Conservation (phyloP, 805 yeast genomes). For the Candida ortonii region DNA sequence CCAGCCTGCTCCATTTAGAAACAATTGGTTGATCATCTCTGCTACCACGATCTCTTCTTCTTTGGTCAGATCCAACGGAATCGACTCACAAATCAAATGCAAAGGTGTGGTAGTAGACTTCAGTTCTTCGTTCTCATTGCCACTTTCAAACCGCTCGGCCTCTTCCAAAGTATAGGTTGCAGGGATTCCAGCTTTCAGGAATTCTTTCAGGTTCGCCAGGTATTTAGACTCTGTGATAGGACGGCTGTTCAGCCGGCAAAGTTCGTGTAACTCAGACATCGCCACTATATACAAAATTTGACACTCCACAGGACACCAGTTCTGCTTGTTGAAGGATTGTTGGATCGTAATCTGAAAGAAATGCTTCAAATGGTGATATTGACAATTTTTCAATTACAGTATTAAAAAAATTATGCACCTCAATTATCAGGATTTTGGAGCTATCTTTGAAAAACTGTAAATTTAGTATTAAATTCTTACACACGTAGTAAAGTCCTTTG, state of each 20-base stretch:
- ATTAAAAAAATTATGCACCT: no score
- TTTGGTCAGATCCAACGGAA: conserved; percentile 38
- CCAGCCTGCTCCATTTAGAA: conserved; percentile 93
- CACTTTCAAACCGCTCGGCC: conserved; percentile 54
- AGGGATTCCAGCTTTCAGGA: conserved; percentile 66
- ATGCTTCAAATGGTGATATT: no score
- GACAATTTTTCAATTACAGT: no score
- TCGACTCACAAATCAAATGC: conserved; percentile 60
- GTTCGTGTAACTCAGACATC: conserved; percentile 74
- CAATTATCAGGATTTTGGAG: no score
- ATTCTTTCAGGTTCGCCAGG: conserved; percentile 42
- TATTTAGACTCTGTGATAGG: conserved; percentile 49
- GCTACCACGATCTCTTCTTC: conserved; percentile 46
- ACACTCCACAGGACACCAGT: no score
- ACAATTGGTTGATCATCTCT: conserved; percentile 59
- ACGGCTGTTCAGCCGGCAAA: conserved; percentile 47
- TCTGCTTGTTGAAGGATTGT: no score
- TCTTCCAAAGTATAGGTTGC: conserved; percentile 82
- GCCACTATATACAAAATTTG: no score
- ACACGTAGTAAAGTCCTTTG: no score
- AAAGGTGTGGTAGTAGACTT: conserved; percentile 71
- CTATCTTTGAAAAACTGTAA: no score
- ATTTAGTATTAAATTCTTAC: no score
- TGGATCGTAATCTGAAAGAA: no score
- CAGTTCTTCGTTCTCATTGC: conserved; percentile 33